Evolutionary conservation across 805 yeast genomes (phyloP), one percentile per base, ranked within the genome.

Genomic region (Candida ficus): DNA sequence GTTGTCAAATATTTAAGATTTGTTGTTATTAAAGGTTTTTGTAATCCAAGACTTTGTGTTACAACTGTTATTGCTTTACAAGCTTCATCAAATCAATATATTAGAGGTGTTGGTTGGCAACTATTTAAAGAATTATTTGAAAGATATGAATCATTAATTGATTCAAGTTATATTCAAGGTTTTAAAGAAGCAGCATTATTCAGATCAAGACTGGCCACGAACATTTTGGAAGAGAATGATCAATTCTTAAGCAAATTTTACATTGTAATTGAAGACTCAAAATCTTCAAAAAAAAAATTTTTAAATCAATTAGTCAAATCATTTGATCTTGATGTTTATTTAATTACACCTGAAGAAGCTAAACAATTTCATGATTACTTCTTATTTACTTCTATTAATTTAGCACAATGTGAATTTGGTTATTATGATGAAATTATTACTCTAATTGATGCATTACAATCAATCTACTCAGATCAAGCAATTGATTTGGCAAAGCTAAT

Each of bases 51-150:
- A 41, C 52, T 73, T 5, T 76, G 87, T 51, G 73, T 81, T 6
- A 75, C 89, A 0, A 80, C 89, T 0, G 67, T 85, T 1, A 71
- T 86, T 41, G 91, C 91, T 0, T 62, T 88, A 27, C 79, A 80
- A 42, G 67, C 84, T 0, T 76, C 87, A 0, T 60, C 65, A 1
- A 60, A 64, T 14, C 56, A 54, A 4, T 54, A 59, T 10, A 67
- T 83, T 14, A 64, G 71, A 25, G 56, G 56, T 3, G 60, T 71
- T 10, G 87, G 89, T 0, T 42, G 65, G 1, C 68, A 66, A 1
- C 61, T 84, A 41, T 84, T 83, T 49, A 54, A 56, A 17, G 75
- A 70, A 8, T 51, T 87, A 4, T 76, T 73, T 49, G 80, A 74
- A 17, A 82, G 79, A 44, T 78, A 84, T 53, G 91, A 84, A 54